Base-by-base conservation (phyloP, 2,329 filamentous ascomycete genomes). In the Fonsecaea pugnacius region DNA sequence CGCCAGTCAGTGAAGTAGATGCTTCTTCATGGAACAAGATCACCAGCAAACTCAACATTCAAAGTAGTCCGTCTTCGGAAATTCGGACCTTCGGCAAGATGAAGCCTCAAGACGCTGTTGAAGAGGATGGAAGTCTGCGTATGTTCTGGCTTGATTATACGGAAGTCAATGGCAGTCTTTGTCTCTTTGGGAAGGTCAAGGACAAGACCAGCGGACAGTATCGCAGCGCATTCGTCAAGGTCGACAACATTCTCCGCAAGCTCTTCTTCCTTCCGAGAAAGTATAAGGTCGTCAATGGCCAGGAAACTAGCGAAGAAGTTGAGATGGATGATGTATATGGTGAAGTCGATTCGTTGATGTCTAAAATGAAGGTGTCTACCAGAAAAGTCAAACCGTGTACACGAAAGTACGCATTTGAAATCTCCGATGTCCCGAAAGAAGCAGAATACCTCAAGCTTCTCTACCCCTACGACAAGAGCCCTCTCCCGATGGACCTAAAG, bases 101-200 rank as follows among this genome's bases (percentile, higher is more conserved):
- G 55, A 87, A 89, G 68, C 84, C 91, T 63, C 86, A 90, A 67
- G 90, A 96, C 76, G 92, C 91, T n/a, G 79, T 96, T n/a, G 94
- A 98, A 75, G 88, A 91, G 67, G 93, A 99, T 73, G 95, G 94
- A 38, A 96, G 91, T 71, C 82, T 99, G 33, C 89, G 89, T 70
- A 92, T 99, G 81, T 99, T 97, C 80, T 99, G 95, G 95, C 90
- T 91, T 7, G 95, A 99, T 77, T 99, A 96, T 73, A 92, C 90
- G 0, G 95, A 99, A 75, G 82, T 96, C 74, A 92, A 93, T 72
- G 94, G 94, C 64, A 95, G 89, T 70, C 81, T 99, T 9, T 98
- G 92, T 75, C 84, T 99, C 10, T 98, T 99, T 74, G 95, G 95
- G 68, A 99, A 99, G 75, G 94, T 97, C 27, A 87, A 92, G 72